Percentiles rank a stretch among this genome's conserved stretches.
phyloP scores from a whole-genome alignment of 306 rosid genomes.

The Inga oerstediana region DNA sequence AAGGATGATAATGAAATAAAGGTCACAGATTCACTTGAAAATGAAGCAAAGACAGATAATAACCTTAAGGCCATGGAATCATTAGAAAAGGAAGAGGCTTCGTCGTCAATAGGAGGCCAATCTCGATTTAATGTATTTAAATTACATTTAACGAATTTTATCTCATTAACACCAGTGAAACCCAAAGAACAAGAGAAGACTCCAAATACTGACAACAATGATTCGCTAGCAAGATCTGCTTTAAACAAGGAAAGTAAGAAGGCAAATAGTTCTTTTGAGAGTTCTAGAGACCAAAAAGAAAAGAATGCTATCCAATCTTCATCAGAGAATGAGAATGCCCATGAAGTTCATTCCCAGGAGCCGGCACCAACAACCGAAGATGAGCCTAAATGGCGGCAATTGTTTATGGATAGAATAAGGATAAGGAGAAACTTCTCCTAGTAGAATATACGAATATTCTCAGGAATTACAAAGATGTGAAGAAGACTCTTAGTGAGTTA shows the following conservation, averaged over 20 bases:
- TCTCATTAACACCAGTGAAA: neutral
- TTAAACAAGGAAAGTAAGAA: constrained; percentile 24
- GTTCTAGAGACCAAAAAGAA: constrained; percentile 33
- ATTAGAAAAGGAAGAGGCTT: constrained; percentile 13
- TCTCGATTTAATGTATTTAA: neutral
- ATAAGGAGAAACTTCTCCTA: constrained; percentile 66
- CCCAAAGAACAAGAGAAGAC: neutral
- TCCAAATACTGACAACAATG: constrained; percentile 1
- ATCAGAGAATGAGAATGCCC: constrained; percentile 10
- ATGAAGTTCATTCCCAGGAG: constrained; percentile 29
- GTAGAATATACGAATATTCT: constrained; percentile 81
- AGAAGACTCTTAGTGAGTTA: constrained; percentile 65
- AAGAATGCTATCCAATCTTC: constrained; percentile 33
- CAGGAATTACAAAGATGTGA: constrained; percentile 76
- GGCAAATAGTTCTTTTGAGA: constrained; percentile 24
- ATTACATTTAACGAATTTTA: neutral
- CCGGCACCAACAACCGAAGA: constrained; percentile 41
- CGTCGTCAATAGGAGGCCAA: constrained; percentile 8
- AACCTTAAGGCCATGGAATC: constrained; percentile 17
- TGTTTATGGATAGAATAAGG: constrained; percentile 73
- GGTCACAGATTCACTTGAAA: neutral
- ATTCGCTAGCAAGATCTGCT: constrained; percentile 30
- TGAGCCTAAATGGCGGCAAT: constrained; percentile 77
- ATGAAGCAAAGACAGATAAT: neutral
- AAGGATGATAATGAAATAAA: neutral